These are phyloP conservation scores for Paecilomyces variotii DNA, from an alignment of 2,329 filamentous ascomycete genomes.

Conservation along the genomic window DNA sequence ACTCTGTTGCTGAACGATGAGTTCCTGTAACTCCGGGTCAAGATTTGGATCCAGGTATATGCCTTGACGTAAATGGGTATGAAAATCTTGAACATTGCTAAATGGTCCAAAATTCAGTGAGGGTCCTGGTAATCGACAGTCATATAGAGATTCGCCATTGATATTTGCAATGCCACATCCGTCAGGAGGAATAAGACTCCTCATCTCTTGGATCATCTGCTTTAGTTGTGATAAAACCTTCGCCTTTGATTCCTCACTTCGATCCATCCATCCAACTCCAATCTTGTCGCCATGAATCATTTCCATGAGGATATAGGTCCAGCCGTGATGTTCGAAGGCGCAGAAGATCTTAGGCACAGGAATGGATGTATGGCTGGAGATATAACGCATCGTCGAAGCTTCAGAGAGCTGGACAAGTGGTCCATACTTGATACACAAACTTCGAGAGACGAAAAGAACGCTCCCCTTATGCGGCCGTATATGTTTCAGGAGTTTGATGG, in stretches of 20 bases:
- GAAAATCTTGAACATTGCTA: conserved; percentile 26
- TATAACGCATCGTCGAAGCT: conserved; percentile 27
- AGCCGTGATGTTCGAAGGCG: conserved; percentile 22
- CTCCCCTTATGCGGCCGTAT: conserved; percentile 14
- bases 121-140: conserved; percentile 20
- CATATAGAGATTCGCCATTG: conserved; percentile 24
- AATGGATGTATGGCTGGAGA: conserved; percentile 30
- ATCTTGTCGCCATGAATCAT: conserved; percentile 31
- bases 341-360: conserved; percentile 31
- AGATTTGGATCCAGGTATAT: conserved; percentile 20
- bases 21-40: conserved; percentile 19
- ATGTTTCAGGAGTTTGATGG: conserved; percentile 12
- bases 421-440: conserved; percentile 28
- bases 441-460: conserved; percentile 21
- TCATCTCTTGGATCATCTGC: conserved; percentile 21
- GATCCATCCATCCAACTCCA: conserved; percentile 20
- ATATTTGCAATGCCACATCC: conserved; percentile 21
- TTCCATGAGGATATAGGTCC: conserved; percentile 35
- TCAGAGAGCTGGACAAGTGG: conserved; percentile 19
- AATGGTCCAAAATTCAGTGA: conserved; percentile 26
- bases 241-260: conserved; percentile 23
- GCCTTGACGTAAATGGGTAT: conserved; percentile 25
- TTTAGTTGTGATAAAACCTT: conserved; percentile 27
- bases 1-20: conserved; percentile 25
- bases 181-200: conserved; percentile 18